Evolutionary conservation across 202 grass and related monocot species (phyloP).

Genomic region (Panicum hallii): DNA sequence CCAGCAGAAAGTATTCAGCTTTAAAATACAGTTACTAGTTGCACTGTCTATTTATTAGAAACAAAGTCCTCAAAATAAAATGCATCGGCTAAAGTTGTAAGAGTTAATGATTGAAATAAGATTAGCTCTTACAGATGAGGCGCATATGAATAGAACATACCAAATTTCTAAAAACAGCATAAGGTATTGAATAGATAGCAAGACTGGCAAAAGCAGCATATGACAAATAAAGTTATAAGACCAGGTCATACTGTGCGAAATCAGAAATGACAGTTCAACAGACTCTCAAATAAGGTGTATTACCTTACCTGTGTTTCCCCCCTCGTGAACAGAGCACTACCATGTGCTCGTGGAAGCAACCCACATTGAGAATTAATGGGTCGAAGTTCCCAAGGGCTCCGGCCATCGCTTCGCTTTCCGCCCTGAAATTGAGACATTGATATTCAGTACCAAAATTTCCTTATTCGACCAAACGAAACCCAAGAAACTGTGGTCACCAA

Average conservation of each 20-base stretch:
- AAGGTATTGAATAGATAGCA: slow-evolving; percentile 20
- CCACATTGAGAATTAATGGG: slow-evolving; percentile 92
- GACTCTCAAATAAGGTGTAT: slow-evolving; percentile 53
- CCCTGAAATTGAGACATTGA: slow-evolving; percentile 60
- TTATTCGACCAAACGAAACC: slow-evolving; percentile 13
- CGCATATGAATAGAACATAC: slow-evolving; percentile 9
- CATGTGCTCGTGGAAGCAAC: slow-evolving; percentile 93
- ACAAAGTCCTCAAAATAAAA: slow-evolving; percentile 28
- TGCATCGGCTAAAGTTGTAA: slow-evolving; percentile 34
- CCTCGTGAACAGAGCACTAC: slow-evolving; percentile 92
- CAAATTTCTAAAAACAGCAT: background rate
- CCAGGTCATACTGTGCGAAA: slow-evolving; percentile 18
- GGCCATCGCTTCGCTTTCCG: slow-evolving; percentile 92
- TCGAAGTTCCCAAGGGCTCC: slow-evolving; percentile 74
- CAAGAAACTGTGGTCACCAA: slow-evolving; percentile 24
- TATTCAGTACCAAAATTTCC: slow-evolving; percentile 29
- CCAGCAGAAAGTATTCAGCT: slow-evolving; percentile 9
- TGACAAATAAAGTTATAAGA: slow-evolving; percentile 12
- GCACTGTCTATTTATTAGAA: slow-evolving; percentile 7
- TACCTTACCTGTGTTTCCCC: slow-evolving; percentile 98
- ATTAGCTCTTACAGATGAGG: background rate
- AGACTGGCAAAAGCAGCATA: slow-evolving; percentile 24
- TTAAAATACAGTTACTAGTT: background rate
- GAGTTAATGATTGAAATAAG: slow-evolving; percentile 5
- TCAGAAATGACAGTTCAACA: slow-evolving; percentile 26